Percentiles rank a stretch among this genome's conserved stretches.
Conservation (phyloP, 257 asterid species). For the Solanum ossicruentum region DNA sequence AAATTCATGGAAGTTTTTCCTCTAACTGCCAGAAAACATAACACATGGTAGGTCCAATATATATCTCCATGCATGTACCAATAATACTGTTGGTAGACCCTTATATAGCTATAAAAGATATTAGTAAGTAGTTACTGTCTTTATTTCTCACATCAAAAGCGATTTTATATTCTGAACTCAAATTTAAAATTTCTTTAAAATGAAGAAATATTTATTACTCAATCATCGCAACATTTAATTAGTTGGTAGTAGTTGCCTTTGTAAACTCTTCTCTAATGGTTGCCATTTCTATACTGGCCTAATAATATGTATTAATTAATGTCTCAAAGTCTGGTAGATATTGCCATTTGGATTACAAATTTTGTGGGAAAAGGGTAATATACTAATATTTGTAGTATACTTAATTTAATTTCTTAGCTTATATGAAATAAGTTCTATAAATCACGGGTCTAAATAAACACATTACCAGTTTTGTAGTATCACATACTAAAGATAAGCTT, state of each 20-base stretch:
- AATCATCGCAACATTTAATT: neutral
- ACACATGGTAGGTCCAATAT: slow-evolving; percentile 6
- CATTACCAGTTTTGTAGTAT: neutral
- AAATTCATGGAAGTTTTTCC: neutral
- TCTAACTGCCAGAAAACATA: neutral
- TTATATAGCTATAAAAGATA: neutral
- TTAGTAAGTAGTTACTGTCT: neutral
- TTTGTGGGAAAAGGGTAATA: too few relatives aligned
- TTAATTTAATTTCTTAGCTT: too few relatives aligned
- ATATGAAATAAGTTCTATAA: neutral
- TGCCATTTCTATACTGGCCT: neutral
- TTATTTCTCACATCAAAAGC: neutral
- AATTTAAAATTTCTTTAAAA: neutral
- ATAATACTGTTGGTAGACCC: neutral
- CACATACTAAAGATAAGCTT: neutral
- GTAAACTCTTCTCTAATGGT: neutral
- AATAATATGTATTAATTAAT: neutral
- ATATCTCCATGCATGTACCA: neutral
- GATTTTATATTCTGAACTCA: neutral
- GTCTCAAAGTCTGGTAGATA: neutral
- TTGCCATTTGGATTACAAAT: neutral
- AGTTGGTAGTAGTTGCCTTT: neutral
- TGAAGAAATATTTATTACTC: neutral
- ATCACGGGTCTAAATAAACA: neutral
- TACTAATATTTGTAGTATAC: too few relatives aligned